Evolutionary conservation across 148 eudicot species (phyloP).

Genomic region (Rhododendron griersonianum): DNA sequence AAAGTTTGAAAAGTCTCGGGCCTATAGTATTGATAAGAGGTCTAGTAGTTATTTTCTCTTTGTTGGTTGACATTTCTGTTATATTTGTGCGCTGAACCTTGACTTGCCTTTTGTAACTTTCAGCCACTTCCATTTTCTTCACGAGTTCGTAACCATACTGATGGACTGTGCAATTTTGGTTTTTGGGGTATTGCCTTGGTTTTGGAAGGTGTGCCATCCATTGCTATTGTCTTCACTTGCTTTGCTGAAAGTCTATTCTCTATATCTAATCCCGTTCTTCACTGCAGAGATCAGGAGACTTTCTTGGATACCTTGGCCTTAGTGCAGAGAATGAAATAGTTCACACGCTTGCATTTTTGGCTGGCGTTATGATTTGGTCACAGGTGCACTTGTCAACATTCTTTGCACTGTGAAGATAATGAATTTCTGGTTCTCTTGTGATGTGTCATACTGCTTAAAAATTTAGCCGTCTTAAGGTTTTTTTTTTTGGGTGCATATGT

Average conservation of each 20-base stretch:
- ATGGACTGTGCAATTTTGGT: constrained; percentile 83
- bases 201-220: constrained; percentile 68
- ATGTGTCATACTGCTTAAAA: not conserved
- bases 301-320: constrained; percentile 53
- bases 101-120: constrained; percentile 12
- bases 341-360: constrained; percentile 91
- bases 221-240: not conserved
- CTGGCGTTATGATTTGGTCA: constrained; percentile 95
- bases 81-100: constrained; percentile 4
- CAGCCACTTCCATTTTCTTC: constrained; percentile 94
- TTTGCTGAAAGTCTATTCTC: constrained; percentile 9
- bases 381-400: constrained; percentile 48
- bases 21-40: constrained; percentile 98
- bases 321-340: constrained; percentile 82
- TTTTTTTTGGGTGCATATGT: not conserved
- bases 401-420: not conserved
- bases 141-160: constrained; percentile 76
- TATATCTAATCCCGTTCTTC: constrained; percentile 1
- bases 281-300: constrained; percentile 63
- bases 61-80: not conserved
- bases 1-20: constrained; percentile 90
- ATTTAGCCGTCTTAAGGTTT: not conserved
- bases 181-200: constrained; percentile 80
- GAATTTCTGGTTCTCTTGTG: not conserved
- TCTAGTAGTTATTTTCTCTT: constrained; percentile 15